Evolutionary conservation across 805 yeast species (phyloP).

Genomic region (Lachancea lanzarotensis): DNA sequence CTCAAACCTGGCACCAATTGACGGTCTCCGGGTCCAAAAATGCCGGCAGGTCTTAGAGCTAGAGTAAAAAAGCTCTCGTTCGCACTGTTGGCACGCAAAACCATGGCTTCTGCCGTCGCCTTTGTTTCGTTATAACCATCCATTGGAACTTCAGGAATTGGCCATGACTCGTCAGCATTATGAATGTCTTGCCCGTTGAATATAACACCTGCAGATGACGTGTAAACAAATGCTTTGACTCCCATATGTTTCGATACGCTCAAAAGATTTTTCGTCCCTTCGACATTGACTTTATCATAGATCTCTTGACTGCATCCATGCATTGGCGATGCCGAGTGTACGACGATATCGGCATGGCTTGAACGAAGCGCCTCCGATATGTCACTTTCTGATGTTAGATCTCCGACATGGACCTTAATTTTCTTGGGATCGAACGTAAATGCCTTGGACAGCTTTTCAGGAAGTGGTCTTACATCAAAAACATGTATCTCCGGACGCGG

Average conservation of each 20-base stretch:
- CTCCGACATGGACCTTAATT: slow-evolving; percentile 69
- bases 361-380: slow-evolving; percentile 54
- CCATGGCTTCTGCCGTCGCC: slow-evolving; percentile 82
- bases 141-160: slow-evolving; percentile 87
- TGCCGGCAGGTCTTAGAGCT: slow-evolving; percentile 94
- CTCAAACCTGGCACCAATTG: slow-evolving; percentile 92
- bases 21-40: slow-evolving; percentile 97
- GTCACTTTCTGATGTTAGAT: slow-evolving; percentile 68
- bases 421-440: slow-evolving; percentile 63
- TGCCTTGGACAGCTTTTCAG: slow-evolving; percentile 59
- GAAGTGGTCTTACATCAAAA: slow-evolving; percentile 86
- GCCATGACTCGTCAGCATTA: slow-evolving; percentile 93
- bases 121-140: slow-evolving; percentile 95
- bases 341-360: slow-evolving; percentile 65
- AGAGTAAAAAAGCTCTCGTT: slow-evolving; percentile 58
- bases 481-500: slow-evolving; percentile 75
- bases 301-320: slow-evolving; percentile 80
- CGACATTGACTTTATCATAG: slow-evolving; percentile 83
- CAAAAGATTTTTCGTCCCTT: slow-evolving; percentile 75
- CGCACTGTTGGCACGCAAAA: slow-evolving; percentile 63
- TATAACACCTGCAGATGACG: slow-evolving; percentile 96
- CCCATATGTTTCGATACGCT: slow-evolving; percentile 48
- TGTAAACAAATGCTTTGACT: slow-evolving; percentile 71
- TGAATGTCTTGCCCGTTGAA: slow-evolving; percentile 90
- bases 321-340: slow-evolving; percentile 95